These are phyloP conservation scores for Kwoniella sp. DNA, from an alignment of 768 basidiomycete species.

Conservation along the genomic window DNA sequence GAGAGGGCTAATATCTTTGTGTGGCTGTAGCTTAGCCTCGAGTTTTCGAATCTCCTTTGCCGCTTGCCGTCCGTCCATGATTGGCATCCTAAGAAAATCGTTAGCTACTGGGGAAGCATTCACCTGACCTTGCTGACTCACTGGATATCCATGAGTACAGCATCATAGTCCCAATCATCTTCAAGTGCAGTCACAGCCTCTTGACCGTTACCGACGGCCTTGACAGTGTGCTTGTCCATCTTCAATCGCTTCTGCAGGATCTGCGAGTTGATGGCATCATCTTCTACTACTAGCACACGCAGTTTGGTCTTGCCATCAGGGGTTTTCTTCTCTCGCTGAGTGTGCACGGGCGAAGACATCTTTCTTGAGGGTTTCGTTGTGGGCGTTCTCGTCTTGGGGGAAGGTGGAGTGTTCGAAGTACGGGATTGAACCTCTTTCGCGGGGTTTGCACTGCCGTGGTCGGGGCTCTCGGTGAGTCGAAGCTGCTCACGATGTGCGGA, in stretches of 20 bases:
- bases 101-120: no score
- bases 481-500: background rate
- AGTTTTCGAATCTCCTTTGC: slow-evolving; percentile 67
- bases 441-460: background rate
- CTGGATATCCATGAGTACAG: slow-evolving; percentile 82
- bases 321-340: slow-evolving; percentile 5
- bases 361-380: background rate
- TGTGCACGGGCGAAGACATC: background rate
- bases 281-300: slow-evolving; percentile 57
- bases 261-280: slow-evolving; percentile 72
- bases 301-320: slow-evolving; percentile 22
- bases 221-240: slow-evolving; percentile 68
- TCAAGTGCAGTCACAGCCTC: slow-evolving; percentile 68
- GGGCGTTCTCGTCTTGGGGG: background rate
- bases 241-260: slow-evolving; percentile 70
- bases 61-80: slow-evolving; percentile 73
- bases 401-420: background rate
- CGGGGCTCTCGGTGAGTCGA: background rate
- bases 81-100: slow-evolving; percentile 67
- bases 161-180: slow-evolving; percentile 67
- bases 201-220: slow-evolving; percentile 72
- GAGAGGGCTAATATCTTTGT: slow-evolving; percentile 52
- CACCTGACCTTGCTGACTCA: no score
- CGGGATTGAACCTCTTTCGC: background rate
- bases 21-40: slow-evolving; percentile 57